Evolutionary conservation across 495 filamentous ascomycete species (phyloP).

Genomic region (Tuber borchii): DNA sequence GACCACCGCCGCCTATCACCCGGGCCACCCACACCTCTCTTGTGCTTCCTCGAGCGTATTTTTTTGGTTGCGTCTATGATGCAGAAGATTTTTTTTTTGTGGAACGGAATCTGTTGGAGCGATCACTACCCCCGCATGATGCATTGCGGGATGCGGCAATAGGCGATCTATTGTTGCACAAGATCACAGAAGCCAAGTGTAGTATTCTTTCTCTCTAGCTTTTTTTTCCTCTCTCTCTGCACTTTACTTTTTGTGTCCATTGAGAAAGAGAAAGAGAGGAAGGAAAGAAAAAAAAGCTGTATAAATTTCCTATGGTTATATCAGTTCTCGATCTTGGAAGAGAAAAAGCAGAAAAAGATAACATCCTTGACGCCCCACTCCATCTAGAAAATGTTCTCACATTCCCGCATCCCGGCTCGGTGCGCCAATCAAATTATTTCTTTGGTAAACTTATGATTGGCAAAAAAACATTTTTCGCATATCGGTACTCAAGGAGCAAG

Average conservation of each 20-base stretch:
- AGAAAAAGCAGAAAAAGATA: background rate
- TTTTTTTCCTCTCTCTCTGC: background rate
- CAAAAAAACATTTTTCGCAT: background rate
- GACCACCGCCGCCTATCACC: background rate
- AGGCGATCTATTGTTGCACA: background rate
- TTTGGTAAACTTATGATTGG: background rate
- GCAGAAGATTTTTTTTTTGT: background rate
- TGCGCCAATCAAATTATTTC: background rate
- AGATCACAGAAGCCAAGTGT: background rate
- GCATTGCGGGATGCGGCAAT: background rate
- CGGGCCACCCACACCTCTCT: background rate
- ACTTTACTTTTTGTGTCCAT: background rate
- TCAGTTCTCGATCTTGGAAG: background rate
- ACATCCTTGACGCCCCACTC: background rate
- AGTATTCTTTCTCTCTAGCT: background rate
- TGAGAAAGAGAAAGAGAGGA: background rate
- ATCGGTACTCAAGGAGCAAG: background rate
- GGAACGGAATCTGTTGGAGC: background rate
- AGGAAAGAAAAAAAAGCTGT: background rate
- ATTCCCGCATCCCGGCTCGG: background rate
- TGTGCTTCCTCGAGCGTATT: background rate
- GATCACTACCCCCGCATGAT: slow-evolving; percentile 1
- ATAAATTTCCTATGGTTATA: background rate
- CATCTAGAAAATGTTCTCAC: background rate
- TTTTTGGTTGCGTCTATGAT: background rate